phyloP scores from a whole-genome alignment of 2,329 filamentous ascomycete species.

The Cladosporium halotolerans region DNA sequence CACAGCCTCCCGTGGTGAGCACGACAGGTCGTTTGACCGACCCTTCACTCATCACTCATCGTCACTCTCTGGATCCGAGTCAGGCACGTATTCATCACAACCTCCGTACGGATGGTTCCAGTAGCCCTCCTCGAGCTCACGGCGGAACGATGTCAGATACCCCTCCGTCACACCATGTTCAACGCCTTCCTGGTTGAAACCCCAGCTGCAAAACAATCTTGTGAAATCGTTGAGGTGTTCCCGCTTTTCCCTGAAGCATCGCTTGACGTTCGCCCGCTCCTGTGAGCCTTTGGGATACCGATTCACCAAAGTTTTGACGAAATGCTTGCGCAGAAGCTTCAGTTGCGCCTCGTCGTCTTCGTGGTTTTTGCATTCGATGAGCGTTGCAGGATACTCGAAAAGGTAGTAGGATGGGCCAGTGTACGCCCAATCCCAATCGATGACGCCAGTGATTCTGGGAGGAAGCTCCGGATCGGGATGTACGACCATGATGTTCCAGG shows the following conservation, averaged over 20 bases:
- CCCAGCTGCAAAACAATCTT: background rate
- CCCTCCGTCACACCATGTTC: background rate
- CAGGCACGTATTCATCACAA: background rate
- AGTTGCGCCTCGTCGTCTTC: conserved; percentile 8
- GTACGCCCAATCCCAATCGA: conserved; percentile 17
- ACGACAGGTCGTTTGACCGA: background rate
- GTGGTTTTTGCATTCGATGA: conserved; percentile 7
- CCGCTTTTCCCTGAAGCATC: conserved; percentile 12
- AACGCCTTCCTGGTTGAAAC: background rate
- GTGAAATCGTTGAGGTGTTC: background rate
- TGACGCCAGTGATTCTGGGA: conserved; percentile 11
- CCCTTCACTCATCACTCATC: background rate
- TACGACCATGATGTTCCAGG: conserved; percentile 11
- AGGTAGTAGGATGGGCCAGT: conserved; percentile 14
- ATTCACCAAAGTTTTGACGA: conserved; percentile 3
- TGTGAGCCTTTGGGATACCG: conserved; percentile 1
- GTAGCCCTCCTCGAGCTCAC: too few relatives aligned
- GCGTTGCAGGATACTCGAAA: conserved; percentile 13
- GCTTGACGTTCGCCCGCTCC: conserved; percentile 3
- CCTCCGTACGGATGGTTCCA: background rate
- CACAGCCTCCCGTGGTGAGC: background rate
- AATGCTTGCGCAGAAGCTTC: conserved; percentile 11
- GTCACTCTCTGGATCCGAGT: background rate
- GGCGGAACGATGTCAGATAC: background rate
- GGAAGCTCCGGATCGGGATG: background rate